A percentile compares a stretch with the other conserved stretches of the same genome.
Evolutionary conservation across 306 rosid species (phyloP).

Genomic region (Vigna reflexopilosa): DNA sequence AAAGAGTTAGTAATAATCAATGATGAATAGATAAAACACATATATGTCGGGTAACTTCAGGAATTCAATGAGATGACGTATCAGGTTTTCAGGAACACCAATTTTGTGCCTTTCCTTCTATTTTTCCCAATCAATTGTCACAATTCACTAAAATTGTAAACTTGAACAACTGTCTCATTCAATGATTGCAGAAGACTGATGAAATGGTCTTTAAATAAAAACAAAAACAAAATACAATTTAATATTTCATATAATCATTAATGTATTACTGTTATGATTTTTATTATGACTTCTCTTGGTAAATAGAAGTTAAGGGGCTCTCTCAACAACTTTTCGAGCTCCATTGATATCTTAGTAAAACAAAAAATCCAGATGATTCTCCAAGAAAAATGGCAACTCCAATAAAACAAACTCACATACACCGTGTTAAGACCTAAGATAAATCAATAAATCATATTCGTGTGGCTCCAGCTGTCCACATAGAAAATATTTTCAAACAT

Average conservation of each 20-base stretch:
- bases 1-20: not conserved
- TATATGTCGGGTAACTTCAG: not conserved
- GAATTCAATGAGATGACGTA: constrained; percentile 12
- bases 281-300: not conserved
- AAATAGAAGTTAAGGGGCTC: not conserved
- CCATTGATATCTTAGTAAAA: not conserved
- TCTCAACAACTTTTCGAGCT: constrained; percentile 4
- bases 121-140: not conserved
- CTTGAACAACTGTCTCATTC: not conserved
- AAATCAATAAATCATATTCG: constrained; percentile 21
- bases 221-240: not conserved
- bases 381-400: not conserved
- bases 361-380: not conserved
- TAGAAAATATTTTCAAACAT: constrained; percentile 16
- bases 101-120: not conserved
- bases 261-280: not conserved
- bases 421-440: constrained; percentile 6
- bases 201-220: not conserved
- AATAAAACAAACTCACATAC: constrained; percentile 9
- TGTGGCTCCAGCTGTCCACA: constrained; percentile 5
- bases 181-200: constrained; percentile 7
- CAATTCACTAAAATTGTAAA: constrained; percentile 20
- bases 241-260: constrained; percentile 7
- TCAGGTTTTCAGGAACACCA: constrained; percentile 7
- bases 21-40: not conserved